A percentile compares a stretch with the other conserved stretches of the same genome.
These are phyloP conservation scores for Endothia cerciana DNA, from an alignment of 2,329 filamentous ascomycete species.

Conservation along the genomic window DNA sequence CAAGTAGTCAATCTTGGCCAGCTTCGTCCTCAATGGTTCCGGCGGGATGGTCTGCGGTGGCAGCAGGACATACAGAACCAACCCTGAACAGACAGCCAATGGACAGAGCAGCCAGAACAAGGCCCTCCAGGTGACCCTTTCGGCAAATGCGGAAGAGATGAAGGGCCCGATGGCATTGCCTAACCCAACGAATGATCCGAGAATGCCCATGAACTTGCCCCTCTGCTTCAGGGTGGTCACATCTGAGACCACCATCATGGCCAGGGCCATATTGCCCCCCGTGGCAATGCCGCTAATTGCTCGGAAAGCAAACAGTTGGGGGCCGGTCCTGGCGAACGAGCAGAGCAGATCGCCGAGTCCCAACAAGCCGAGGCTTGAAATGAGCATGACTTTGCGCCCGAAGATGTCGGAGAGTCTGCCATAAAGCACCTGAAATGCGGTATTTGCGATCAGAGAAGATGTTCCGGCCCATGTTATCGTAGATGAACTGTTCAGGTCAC, in stretches of 20 bases:
- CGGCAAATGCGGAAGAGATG: constrained; percentile 45
- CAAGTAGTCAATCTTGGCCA: constrained; percentile 61
- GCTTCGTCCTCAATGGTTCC: constrained; percentile 49
- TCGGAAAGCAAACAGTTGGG: constrained; percentile 65
- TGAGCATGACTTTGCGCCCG: constrained; percentile 61
- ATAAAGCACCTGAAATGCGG: constrained; percentile 67
- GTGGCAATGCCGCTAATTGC: constrained; percentile 64
- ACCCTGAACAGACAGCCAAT: constrained; percentile 46
- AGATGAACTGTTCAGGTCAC: constrained; percentile 49
- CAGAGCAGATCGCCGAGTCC: constrained; percentile 62
- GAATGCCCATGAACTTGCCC: constrained; percentile 57
- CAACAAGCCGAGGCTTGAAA: constrained; percentile 57
- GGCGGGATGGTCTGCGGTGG: constrained; percentile 51
- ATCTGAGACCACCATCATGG: constrained; percentile 66
- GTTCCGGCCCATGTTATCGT: constrained; percentile 61
- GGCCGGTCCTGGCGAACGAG: constrained; percentile 56
- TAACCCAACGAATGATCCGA: constrained; percentile 45
- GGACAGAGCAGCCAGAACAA: constrained; percentile 57
- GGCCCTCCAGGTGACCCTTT: constrained; percentile 45
- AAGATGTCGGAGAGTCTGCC: constrained; percentile 65
- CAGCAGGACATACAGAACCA: constrained; percentile 48
- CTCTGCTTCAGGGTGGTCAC: constrained; percentile 61
- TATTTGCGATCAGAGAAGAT: constrained; percentile 58
- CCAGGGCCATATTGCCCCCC: constrained; percentile 61
- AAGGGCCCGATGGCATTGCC: constrained; percentile 50